These are phyloP conservation scores for Sarocladium strictum DNA, from an alignment of 2,329 filamentous ascomycete genomes.

Conservation along the genomic window DNA sequence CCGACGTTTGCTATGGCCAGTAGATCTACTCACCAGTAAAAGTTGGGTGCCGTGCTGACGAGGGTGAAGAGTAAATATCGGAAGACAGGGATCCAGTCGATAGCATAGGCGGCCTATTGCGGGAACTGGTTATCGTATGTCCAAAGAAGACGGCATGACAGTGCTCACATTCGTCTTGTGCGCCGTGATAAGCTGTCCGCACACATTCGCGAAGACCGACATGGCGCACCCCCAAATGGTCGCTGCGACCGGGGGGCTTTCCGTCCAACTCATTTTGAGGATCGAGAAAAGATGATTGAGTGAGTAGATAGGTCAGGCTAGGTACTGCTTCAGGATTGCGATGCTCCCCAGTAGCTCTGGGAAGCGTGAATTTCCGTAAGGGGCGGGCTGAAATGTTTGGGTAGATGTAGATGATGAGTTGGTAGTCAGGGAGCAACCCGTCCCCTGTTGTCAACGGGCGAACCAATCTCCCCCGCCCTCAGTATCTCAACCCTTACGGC, in stretches of 20 bases:
- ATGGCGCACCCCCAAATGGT: not conserved
- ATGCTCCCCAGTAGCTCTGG: no score
- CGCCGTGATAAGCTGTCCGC: constrained; percentile 61
- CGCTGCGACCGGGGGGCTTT: not conserved
- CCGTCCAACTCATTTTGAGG: not conserved
- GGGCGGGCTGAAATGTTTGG: no score
- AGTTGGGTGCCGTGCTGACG: constrained; percentile 74
- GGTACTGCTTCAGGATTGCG: no score
- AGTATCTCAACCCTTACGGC: no score
- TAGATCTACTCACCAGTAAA: constrained; percentile 57
- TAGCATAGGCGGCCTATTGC: constrained; percentile 47
- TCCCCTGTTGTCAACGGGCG: no score
- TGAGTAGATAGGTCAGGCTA: no score
- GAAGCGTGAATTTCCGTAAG: no score
- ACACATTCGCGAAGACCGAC: constrained; percentile 55
- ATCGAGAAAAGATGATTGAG: no score
- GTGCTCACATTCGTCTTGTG: not conserved
- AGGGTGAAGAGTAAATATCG: constrained; percentile 73
- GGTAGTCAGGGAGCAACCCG: no score
- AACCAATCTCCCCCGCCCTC: no score
- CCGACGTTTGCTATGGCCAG: no score
- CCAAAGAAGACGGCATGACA: not conserved
- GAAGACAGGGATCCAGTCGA: constrained; percentile 64
- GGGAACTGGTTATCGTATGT: constrained; percentile 6
- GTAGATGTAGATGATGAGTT: no score